A percentile compares a stretch with the other conserved stretches of the same genome.
phyloP scores from a whole-genome alignment of 495 filamentous ascomycete species.

The Aspergillus asperescens region DNA sequence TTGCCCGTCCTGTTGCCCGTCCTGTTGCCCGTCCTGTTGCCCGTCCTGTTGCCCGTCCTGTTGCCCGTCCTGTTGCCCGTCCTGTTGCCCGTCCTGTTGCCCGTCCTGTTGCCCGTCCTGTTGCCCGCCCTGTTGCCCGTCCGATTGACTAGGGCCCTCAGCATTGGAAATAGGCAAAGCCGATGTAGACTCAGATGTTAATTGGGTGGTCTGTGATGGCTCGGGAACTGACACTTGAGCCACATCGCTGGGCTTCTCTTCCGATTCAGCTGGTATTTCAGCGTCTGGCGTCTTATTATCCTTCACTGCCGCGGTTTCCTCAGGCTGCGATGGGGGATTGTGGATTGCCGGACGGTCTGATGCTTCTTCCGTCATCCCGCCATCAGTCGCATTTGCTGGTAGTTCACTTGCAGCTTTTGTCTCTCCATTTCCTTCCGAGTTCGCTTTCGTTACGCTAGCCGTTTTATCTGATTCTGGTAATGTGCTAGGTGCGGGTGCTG shows the following conservation, averaged over 20 bases:
- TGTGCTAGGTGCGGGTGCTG: constrained; percentile 26
- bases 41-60: no score
- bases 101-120: not conserved
- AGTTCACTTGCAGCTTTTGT: not conserved
- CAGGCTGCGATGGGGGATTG: not conserved
- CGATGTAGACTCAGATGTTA: constrained; percentile 2
- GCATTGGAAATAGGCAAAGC: not conserved
- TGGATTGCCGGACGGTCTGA: not conserved
- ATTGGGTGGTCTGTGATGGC: constrained; percentile 6
- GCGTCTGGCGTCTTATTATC: not conserved
- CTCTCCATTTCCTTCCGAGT: not conserved
- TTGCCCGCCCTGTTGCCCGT: constrained; percentile 3
- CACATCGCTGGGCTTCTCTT: constrained; percentile 1
- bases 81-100: no score
- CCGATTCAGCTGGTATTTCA: not conserved
- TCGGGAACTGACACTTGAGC: not conserved
- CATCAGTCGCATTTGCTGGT: not conserved
- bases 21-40: no score
- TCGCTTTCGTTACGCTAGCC: not conserved
- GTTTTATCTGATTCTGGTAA: constrained; percentile 32
- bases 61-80: no score
- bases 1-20: no score
- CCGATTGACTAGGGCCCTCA: constrained; percentile 1
- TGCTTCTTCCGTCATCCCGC: not conserved
- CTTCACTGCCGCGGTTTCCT: not conserved